Percentiles rank a stretch among this genome's conserved stretches.
These are phyloP conservation scores for Annona cherimola DNA, from an alignment of 164 flowering plant genomes.

Conservation along the genomic window DNA sequence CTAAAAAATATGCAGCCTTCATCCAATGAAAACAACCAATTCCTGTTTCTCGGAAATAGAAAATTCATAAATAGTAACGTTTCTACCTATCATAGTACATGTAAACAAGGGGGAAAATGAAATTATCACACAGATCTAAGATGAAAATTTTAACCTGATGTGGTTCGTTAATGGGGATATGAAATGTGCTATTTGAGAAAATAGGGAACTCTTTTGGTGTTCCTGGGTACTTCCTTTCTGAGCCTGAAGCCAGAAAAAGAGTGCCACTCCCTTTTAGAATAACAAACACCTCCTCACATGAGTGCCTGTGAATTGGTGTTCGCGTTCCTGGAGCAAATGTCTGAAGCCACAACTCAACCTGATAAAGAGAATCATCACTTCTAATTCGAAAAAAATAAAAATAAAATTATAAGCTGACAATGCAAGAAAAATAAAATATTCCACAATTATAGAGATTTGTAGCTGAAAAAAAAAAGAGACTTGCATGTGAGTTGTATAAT, in stretches of 20 bases:
- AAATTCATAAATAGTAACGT: neutral
- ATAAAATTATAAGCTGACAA: neutral
- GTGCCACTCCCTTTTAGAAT: slow-evolving; percentile 85
- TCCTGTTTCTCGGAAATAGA: neutral
- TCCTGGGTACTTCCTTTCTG: slow-evolving; percentile 65
- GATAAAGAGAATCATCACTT: slow-evolving; percentile 4
- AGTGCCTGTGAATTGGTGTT: slow-evolving; percentile 94
- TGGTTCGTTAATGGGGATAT: slow-evolving; percentile 79
- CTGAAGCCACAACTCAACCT: slow-evolving; percentile 96
- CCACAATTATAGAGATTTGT: neutral
- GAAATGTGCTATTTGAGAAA: slow-evolving; percentile 76
- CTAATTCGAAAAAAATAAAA: neutral
- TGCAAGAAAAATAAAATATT: neutral
- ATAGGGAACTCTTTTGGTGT: slow-evolving; percentile 55
- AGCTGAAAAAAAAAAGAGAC: neutral
- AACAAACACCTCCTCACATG: slow-evolving; percentile 92
- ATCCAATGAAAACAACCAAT: neutral
- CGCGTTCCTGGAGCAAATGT: slow-evolving; percentile 75
- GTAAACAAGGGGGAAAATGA: neutral
- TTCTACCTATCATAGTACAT: neutral
- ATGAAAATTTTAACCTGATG: slow-evolving; percentile 58
- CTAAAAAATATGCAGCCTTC: neutral
- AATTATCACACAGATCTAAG: neutral
- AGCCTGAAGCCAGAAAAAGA: slow-evolving; percentile 59
- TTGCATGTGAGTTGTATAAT: neutral